These are phyloP conservation scores for Rhynchosporium agropyri DNA, from an alignment of 2,329 filamentous ascomycete species.

Conservation along the genomic window DNA sequence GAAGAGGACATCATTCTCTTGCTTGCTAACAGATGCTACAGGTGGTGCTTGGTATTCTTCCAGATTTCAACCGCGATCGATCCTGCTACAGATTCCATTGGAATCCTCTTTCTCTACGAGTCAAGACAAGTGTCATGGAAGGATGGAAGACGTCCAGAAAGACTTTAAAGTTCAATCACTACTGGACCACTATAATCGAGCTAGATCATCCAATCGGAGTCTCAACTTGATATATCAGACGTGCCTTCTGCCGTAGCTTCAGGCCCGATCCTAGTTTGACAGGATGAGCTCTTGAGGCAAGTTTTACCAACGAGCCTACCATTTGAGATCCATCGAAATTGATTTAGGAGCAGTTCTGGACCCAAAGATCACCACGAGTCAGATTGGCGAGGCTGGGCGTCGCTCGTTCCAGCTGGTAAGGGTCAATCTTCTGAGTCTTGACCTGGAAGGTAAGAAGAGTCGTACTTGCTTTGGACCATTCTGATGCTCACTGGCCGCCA, in stretches of 20 bases:
- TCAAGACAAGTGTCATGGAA: slow-evolving; percentile 10
- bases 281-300: neutral
- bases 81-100: neutral
- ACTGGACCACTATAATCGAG: neutral
- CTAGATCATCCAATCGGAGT: slow-evolving; percentile 9
- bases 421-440: neutral
- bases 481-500: neutral
- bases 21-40: neutral
- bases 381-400: slow-evolving; percentile 9
- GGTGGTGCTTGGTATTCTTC: neutral
- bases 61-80: neutral
- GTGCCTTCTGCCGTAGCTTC: neutral
- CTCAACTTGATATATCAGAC: neutral
- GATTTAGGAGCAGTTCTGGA: neutral
- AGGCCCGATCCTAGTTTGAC: slow-evolving; percentile 1
- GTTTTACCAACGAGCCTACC: neutral
- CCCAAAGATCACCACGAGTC: neutral
- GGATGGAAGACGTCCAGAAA: slow-evolving; percentile 6
- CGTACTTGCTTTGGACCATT: neutral
- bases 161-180: slow-evolving; percentile 1
- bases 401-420: neutral
- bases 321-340: neutral
- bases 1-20: neutral
- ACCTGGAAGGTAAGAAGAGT: neutral
- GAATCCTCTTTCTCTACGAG: neutral